These are phyloP conservation scores for Cercospora sesami DNA, from an alignment of 2,329 filamentous ascomycete species.

Conservation along the genomic window DNA sequence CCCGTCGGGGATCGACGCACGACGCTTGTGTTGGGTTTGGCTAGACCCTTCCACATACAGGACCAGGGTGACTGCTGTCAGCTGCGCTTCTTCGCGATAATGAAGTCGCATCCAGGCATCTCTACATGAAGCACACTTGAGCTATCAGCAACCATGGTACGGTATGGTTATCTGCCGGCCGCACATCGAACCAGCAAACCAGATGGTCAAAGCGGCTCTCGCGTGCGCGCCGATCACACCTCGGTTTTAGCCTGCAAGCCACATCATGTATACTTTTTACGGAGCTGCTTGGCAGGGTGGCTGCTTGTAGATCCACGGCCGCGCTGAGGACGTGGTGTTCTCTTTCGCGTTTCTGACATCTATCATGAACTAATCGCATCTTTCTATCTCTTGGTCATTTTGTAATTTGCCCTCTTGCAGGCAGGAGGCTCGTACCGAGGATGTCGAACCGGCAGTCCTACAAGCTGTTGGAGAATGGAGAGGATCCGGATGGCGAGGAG, in stretches of 20 bases:
- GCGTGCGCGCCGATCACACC: constrained; percentile 2
- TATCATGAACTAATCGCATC: background rate
- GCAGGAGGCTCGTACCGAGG: background rate
- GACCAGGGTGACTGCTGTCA: background rate
- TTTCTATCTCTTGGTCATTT: constrained; percentile 1
- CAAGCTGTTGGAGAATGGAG: constrained; percentile 25
- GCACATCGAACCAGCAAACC: background rate
- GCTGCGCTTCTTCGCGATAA: background rate
- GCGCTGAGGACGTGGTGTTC: background rate
- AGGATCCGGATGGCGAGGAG: constrained; percentile 14
- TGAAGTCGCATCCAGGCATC: background rate
- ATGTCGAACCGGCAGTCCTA: constrained; percentile 27
- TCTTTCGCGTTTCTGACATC: background rate
- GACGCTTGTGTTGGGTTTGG: background rate
- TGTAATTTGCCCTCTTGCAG: background rate
- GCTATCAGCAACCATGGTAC: background rate
- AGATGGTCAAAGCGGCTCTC: background rate
- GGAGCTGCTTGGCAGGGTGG: constrained; percentile 12
- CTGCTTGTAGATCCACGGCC: background rate
- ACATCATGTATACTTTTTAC: constrained; percentile 10
- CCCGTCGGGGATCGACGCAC: background rate
- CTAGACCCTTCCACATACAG: background rate
- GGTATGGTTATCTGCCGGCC: background rate
- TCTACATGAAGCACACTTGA: background rate
- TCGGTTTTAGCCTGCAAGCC: constrained; percentile 10